Evolutionary conservation across 805 yeast species (phyloP).

Genomic region (Tetrapisispora phaffii): DNA sequence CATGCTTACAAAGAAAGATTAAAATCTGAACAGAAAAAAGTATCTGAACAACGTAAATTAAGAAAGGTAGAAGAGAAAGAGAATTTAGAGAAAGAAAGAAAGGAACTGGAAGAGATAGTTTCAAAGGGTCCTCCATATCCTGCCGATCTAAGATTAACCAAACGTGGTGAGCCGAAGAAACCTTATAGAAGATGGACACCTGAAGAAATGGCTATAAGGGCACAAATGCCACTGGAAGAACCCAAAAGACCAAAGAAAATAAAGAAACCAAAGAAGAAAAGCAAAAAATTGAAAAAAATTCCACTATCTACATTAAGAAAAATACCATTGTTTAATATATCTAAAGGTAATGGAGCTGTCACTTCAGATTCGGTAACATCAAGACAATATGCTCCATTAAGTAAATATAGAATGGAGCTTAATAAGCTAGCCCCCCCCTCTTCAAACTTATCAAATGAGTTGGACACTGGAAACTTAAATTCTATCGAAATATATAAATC

Average conservation of each 20-base stretch:
- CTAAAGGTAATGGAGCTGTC: conserved; percentile 2
- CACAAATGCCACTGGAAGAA: conserved; percentile 13
- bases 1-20: conserved; percentile 10
- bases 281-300: conserved; percentile 14
- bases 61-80: conserved; percentile 17
- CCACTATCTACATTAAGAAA: conserved; percentile 20
- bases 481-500: neutral
- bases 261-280: conserved; percentile 14
- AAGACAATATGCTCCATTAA: neutral
- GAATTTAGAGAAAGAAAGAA: conserved; percentile 17
- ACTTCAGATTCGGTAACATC: neutral
- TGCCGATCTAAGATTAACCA: conserved; percentile 21
- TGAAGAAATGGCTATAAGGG: conserved; percentile 24
- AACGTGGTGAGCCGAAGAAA: conserved; percentile 26
- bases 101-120: conserved; percentile 24
- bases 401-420: conserved; percentile 1
- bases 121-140: conserved; percentile 30
- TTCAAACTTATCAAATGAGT: conserved; percentile 11
- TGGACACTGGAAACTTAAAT: conserved; percentile 5
- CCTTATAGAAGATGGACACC: conserved; percentile 28
- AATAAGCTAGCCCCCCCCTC: conserved; percentile 2
- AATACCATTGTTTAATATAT: conserved; percentile 22
- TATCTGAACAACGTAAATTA: conserved; percentile 13
- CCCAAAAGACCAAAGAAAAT: conserved; percentile 13
- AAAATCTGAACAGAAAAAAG: conserved; percentile 9